Percentiles rank a stretch among this genome's conserved stretches.
phyloP scores from a whole-genome alignment of 768 basidiomycete genomes.

The Cantharellus cinnabarinus region DNA sequence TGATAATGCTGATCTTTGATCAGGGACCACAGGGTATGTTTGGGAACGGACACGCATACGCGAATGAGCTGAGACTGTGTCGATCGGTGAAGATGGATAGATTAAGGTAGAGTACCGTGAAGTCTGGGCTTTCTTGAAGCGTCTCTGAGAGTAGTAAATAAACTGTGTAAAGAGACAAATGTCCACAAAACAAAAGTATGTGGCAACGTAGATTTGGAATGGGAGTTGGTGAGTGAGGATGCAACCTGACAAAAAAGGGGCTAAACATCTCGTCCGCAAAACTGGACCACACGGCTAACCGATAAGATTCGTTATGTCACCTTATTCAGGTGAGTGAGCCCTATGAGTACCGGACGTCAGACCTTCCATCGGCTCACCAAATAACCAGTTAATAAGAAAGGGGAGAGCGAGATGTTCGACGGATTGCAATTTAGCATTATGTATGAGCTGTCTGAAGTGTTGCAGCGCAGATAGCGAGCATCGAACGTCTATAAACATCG shows the following conservation, averaged over 20 bases:
- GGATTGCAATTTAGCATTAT: constrained; percentile 54
- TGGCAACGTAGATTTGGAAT: constrained; percentile 89
- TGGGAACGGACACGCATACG: neutral
- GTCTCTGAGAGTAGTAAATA: constrained; percentile 46
- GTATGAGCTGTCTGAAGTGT: constrained; percentile 49
- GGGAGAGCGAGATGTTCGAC: constrained; percentile 84
- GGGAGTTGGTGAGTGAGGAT: constrained; percentile 82
- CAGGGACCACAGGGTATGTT: neutral
- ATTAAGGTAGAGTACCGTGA: too few relatives aligned
- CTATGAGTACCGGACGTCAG: neutral
- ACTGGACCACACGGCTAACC: constrained; percentile 18
- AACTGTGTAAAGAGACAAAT: constrained; percentile 56
- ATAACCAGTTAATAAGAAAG: constrained; percentile 83
- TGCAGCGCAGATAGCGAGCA: neutral
- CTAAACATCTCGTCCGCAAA: too few relatives aligned
- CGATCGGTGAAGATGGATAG: neutral
- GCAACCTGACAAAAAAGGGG: constrained; percentile 25
- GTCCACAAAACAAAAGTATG: constrained; percentile 79
- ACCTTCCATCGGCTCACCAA: constrained; percentile 29
- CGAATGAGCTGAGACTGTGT: neutral
- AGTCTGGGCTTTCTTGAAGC: neutral
- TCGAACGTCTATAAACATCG: too few relatives aligned
- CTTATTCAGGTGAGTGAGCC: constrained; percentile 21
- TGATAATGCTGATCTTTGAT: too few relatives aligned
- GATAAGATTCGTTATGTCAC: constrained; percentile 81